Evolutionary conservation across 257 asterid genomes (phyloP).

Genomic region (Haberlea rhodopensis): DNA sequence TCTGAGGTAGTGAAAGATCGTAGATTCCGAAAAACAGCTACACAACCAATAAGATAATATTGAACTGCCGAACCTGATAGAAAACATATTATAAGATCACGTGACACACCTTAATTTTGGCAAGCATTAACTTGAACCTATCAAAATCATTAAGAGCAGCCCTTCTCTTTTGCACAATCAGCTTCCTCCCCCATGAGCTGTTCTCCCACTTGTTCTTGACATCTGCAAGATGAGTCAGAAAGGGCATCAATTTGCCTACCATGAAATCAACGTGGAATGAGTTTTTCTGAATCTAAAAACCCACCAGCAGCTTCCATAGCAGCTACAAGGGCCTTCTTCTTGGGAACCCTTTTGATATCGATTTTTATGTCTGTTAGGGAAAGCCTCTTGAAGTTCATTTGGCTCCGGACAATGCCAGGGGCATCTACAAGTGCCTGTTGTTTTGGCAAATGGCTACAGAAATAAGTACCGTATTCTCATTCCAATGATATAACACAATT

Average conservation of each 20-base stretch:
- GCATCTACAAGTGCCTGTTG: conserved; percentile 57
- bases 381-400: conserved; percentile 64
- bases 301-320: conserved; percentile 65
- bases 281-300: conserved; percentile 15
- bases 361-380: conserved; percentile 55
- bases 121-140: conserved; percentile 57
- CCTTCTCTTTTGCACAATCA: conserved; percentile 57
- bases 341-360: conserved; percentile 52
- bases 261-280: neutral
- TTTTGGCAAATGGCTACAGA: neutral
- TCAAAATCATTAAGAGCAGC: conserved; percentile 56
- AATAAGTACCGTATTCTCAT: neutral
- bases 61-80: neutral
- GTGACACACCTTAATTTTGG: conserved; percentile 50
- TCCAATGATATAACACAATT: neutral
- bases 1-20: too few relatives aligned
- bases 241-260: neutral
- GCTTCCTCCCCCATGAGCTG: conserved; percentile 64
- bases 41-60: neutral
- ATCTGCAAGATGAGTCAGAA: conserved; percentile 28
- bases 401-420: conserved; percentile 56
- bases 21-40: neutral
- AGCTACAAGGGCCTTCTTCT: conserved; percentile 50
- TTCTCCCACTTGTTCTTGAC: conserved; percentile 61
- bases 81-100: neutral